These are phyloP conservation scores for Leccinum pachyderme DNA, from an alignment of 1,284 basidiomycete species.

Conservation along the genomic window DNA sequence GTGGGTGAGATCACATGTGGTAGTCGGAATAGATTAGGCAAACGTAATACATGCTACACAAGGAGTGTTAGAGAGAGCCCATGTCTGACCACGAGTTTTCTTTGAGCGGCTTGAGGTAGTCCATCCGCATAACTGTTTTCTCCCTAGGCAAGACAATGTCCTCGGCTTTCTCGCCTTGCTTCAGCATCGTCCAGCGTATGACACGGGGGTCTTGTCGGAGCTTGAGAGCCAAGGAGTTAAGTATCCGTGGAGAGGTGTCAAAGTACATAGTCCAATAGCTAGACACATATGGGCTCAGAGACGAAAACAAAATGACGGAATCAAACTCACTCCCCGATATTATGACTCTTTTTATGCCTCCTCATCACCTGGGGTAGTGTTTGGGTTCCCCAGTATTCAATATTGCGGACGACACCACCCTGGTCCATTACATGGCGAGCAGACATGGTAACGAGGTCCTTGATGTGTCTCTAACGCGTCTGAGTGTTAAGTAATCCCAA, in stretches of 20 bases:
- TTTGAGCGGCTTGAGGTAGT: conserved; percentile 25
- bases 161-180: conserved; percentile 72
- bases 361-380: conserved; percentile 77
- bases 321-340: conserved; percentile 73
- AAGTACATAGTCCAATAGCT: conserved; percentile 92
- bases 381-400: conserved; percentile 75
- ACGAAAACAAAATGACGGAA: not conserved
- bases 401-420: conserved; percentile 78
- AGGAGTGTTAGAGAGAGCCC: conserved; percentile 9
- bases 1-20: conserved; percentile 17
- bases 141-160: conserved; percentile 50
- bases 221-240: conserved; percentile 61
- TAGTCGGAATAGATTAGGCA: not conserved
- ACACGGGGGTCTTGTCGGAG: conserved; percentile 80
- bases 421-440: conserved; percentile 72
- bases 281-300: conserved; percentile 14
- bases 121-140: conserved; percentile 36
- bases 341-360: conserved; percentile 62
- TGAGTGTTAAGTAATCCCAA: conserved; percentile 1
- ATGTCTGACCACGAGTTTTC: conserved; percentile 29
- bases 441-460: conserved; percentile 71
- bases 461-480: conserved; percentile 62
- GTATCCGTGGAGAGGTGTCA: conserved; percentile 75
- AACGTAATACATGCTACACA: not conserved
- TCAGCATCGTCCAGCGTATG: conserved; percentile 79